Evolutionary conservation across 164 flowering plant genomes (phyloP).

Genomic region (Stephania yunnanensis): DNA sequence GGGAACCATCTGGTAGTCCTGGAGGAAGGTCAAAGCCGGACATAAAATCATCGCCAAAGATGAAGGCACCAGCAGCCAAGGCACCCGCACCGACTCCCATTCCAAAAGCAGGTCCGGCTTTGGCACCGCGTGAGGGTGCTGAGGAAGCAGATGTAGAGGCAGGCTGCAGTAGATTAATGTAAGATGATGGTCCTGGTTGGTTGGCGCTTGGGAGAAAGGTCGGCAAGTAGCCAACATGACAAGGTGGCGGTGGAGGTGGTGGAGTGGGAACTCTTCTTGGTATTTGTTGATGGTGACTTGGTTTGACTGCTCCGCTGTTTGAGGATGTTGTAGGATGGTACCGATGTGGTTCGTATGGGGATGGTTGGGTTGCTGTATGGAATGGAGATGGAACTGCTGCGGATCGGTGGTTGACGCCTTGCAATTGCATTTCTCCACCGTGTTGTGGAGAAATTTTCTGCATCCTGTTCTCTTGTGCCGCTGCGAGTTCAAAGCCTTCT

Average conservation of each 20-base stretch:
- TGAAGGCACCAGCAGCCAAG: slow-evolving; percentile 69
- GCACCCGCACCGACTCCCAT: slow-evolving; percentile 76
- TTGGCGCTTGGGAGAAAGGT: slow-evolving; percentile 44
- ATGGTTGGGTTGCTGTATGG: slow-evolving; percentile 13
- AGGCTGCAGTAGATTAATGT: slow-evolving; percentile 37
- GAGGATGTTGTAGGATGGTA: slow-evolving; percentile 2
- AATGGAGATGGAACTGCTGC: slow-evolving; percentile 51
- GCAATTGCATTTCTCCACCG: slow-evolving; percentile 18
- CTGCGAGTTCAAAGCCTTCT: slow-evolving; percentile 36
- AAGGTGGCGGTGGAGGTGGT: slow-evolving; percentile 69
- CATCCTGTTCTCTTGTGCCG: slow-evolving; percentile 11
- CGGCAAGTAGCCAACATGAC: slow-evolving; percentile 55
- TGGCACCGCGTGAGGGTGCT: slow-evolving; percentile 13
- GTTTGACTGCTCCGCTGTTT: slow-evolving; percentile 20
- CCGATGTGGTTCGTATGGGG: too few species aligned
- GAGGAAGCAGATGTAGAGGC: slow-evolving; percentile 21
- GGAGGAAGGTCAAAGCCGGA: slow-evolving; percentile 53
- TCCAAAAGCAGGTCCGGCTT: slow-evolving; percentile 20
- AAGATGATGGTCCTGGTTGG: slow-evolving; percentile 22
- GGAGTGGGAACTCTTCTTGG: slow-evolving; percentile 21
- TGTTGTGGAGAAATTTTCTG: slow-evolving; percentile 7
- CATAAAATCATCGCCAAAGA: slow-evolving; percentile 82
- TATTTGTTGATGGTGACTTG: slow-evolving; percentile 27
- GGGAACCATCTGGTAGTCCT: slow-evolving; percentile 19
- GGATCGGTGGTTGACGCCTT: slow-evolving; percentile 2